Evolutionary conservation across 176 grass and related monocot species (phyloP), one percentile per base, ranked within the genome.

Genomic region (Zoysia pacifica): DNA sequence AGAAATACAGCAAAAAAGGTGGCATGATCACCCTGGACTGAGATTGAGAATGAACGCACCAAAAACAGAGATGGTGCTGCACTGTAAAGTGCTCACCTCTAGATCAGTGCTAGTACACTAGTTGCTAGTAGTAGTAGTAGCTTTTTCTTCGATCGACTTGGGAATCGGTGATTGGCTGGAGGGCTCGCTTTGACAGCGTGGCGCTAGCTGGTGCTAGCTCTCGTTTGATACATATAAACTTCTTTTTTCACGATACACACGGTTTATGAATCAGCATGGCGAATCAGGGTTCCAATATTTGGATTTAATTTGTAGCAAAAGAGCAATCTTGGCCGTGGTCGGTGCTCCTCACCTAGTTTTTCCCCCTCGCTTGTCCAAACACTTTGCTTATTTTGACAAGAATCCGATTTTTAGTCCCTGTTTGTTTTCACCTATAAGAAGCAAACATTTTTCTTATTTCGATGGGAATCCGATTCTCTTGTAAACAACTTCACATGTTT

Each of bases 161-260:
- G 83, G 65, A 7, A 16, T 19, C 4, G 68, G 48, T 15, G 15
- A 85, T 59, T 79, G 43, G 70, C n/a, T 55, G 48, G 83, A 54
- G 42, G 16, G 35, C 4, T 80, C 38, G 39, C 85, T 81, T 76
- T 70, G 59, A 72, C 78, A 86, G 46, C 78, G 75, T 76, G 77
- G 38, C 71, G 62, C 53, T 38, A 49, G 75, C 5, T 72, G 11
- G 43, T 67, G 12, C 39, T 14, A 28, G 28, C 58, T 28, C 16
- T 28, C 28, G 28, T 10, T 54, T 58, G 18, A 8, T 58, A 7
- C 1, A 16, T 58, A 43, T 19, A 4, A 28, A 56, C 6, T 51
- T 20, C 63, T 68, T 16, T 56, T 20, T 48, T 11, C 10, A 68
- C 28, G 28, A 40, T 15, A 56, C 81, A 83, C 81, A 68, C 81